Conservation (phyloP, 306 rosid species). For the Fagus crenata region DNA sequence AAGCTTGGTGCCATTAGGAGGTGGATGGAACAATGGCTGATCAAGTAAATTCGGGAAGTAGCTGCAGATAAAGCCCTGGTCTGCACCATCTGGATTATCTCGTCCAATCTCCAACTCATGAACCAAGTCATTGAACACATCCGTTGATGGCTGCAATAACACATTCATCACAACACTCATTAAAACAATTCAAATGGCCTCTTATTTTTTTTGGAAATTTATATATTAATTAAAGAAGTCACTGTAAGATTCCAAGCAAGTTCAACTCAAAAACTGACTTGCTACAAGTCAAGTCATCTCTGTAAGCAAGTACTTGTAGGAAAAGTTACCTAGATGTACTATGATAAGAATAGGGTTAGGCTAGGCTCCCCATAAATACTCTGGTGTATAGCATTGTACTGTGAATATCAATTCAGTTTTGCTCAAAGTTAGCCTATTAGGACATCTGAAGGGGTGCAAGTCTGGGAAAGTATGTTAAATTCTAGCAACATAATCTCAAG, state of each 20-base stretch:
- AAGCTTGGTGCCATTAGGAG: conserved; percentile 66
- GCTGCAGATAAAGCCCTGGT: conserved; percentile 89
- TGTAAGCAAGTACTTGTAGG: too few relatives aligned
- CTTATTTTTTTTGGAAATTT: not conserved
- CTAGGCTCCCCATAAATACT: too few relatives aligned
- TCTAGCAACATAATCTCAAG: too few relatives aligned
- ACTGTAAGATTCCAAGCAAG: not conserved
- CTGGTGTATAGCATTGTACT: too few relatives aligned
- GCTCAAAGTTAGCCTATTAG: too few relatives aligned
- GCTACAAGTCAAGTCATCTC: too few relatives aligned
- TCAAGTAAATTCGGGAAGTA: conserved; percentile 86
- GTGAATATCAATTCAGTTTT: too few relatives aligned
- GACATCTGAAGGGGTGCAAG: too few relatives aligned
- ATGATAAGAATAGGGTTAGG: too few relatives aligned
- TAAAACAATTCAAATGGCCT: conserved; percentile 5
- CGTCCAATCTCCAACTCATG: conserved; percentile 61
- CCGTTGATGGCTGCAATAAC: conserved; percentile 71
- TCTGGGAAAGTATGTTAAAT: too few relatives aligned
- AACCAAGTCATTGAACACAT: conserved; percentile 80
- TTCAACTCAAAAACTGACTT: not conserved
- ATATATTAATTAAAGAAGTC: not conserved
- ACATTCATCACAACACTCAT: conserved; percentile 9
- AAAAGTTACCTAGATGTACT: too few relatives aligned
- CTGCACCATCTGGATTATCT: conserved; percentile 94
- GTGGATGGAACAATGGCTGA: conserved; percentile 75